Evolutionary conservation across 2,329 filamentous ascomycete species (phyloP).

Genomic region (Hymenoscyphus repandus): DNA sequence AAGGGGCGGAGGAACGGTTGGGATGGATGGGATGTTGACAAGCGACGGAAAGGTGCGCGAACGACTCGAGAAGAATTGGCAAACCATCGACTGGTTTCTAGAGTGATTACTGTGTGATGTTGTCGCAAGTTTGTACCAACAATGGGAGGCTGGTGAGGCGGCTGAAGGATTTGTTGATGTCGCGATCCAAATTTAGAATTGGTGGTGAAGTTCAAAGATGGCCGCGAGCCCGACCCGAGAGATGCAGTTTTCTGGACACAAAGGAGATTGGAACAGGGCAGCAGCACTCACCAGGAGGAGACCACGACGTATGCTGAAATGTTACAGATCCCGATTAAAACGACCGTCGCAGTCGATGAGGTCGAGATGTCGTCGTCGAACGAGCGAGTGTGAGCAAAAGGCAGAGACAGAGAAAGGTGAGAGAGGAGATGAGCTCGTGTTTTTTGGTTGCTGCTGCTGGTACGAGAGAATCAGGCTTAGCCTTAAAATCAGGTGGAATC

Average conservation of each 20-base stretch:
- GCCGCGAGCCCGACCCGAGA: neutral
- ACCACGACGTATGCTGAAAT: neutral
- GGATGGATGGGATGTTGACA: conserved; percentile 1
- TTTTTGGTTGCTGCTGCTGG: neutral
- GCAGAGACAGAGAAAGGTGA: neutral
- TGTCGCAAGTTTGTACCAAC: neutral
- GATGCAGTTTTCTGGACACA: neutral
- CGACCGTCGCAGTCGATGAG: neutral
- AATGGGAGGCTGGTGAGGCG: conserved; percentile 5
- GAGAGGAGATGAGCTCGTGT: neutral
- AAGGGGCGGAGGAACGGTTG: conserved; percentile 2
- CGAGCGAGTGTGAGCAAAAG: neutral
- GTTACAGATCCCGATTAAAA: neutral
- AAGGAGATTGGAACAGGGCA: neutral
- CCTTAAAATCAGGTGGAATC: too few species aligned
- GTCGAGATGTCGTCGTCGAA: neutral
- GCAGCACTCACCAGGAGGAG: neutral
- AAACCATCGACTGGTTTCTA: neutral
- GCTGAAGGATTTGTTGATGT: conserved; percentile 17
- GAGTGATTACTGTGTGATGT: neutral
- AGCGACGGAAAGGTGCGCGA: neutral
- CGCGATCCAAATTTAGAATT: conserved; percentile 17
- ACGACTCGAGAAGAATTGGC: neutral
- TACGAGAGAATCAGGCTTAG: too few species aligned
- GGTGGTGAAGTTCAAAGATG: neutral